Conservation (phyloP, 1,284 basidiomycete species). For the Exobasidium cylindrosporum region DNA sequence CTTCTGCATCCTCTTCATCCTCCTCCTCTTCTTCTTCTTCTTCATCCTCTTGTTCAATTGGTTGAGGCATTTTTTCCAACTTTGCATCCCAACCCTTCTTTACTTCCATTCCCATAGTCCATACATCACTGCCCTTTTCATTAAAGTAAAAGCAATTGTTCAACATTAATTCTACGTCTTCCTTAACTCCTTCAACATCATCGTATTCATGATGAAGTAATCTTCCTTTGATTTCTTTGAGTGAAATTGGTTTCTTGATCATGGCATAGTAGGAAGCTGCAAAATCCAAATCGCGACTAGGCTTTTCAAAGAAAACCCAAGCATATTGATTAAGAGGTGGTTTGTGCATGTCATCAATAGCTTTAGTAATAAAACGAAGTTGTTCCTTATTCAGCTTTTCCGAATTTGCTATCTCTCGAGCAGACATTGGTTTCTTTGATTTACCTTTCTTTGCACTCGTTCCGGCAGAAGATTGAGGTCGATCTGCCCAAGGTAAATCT, state of each 20-base stretch:
- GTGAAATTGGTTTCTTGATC: slow-evolving; percentile 90
- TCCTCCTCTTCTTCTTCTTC: slow-evolving; percentile 56
- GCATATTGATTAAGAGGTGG: slow-evolving; percentile 74
- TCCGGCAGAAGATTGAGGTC: slow-evolving; percentile 34
- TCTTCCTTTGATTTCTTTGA: slow-evolving; percentile 61
- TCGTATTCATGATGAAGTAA: slow-evolving; percentile 73
- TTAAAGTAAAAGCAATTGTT: slow-evolving; percentile 92
- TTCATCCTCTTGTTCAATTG: slow-evolving; percentile 53
- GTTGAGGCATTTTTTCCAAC: slow-evolving; percentile 71
- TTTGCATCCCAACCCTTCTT: slow-evolving; percentile 86
- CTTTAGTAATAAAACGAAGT: slow-evolving; percentile 74
- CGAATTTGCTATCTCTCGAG: slow-evolving; percentile 60
- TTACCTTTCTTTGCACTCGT: slow-evolving; percentile 22
- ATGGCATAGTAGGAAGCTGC: slow-evolving; percentile 81
- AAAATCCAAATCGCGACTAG: slow-evolving; percentile 74
- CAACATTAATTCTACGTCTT: slow-evolving; percentile 91
- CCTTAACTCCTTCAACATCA: slow-evolving; percentile 73
- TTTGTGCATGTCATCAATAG: slow-evolving; percentile 72
- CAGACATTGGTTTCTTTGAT: slow-evolving; percentile 31
- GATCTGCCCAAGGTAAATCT: slow-evolving; percentile 79
- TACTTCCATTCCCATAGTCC: slow-evolving; percentile 62
- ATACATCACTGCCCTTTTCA: slow-evolving; percentile 79
- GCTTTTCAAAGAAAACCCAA: slow-evolving; percentile 86
- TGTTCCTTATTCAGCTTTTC: slow-evolving; percentile 75
- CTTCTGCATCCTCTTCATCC: slow-evolving; percentile 32